A percentile compares a stretch with the other conserved stretches of the same genome.
These are phyloP conservation scores for Colletotrichum sp. DNA, from an alignment of 2,329 filamentous ascomycete species.

Conservation along the genomic window DNA sequence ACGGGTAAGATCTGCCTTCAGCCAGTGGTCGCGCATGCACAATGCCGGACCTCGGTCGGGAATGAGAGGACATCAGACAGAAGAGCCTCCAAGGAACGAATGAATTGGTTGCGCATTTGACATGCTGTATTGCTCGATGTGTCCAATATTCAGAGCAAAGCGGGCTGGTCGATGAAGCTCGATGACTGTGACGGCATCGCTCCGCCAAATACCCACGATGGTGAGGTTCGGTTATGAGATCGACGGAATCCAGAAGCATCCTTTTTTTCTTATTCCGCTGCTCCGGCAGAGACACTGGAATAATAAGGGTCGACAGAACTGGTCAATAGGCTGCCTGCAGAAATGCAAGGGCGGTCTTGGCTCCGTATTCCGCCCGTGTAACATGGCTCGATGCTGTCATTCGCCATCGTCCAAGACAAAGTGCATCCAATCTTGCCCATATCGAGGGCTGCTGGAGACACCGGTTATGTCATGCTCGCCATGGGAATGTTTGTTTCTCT, in stretches of 20 bases:
- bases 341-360: not conserved
- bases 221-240: not conserved
- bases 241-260: not conserved
- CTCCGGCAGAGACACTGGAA: not conserved
- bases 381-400: not conserved
- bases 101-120: not conserved
- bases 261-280: not conserved
- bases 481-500: not conserved
- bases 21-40: not conserved
- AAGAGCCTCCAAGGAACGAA: not conserved
- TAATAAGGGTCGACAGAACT: not conserved
- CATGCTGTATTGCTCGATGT: not conserved
- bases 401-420: not conserved
- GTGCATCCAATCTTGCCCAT: not conserved
- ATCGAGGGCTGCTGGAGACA: not conserved
- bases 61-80: not conserved
- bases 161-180: not conserved
- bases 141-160: not conserved
- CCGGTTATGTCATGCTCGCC: not conserved
- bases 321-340: not conserved
- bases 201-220: not conserved
- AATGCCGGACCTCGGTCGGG: accelerated
- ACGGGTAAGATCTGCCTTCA: not conserved
- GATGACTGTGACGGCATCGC: not conserved
- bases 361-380: not conserved